Percentiles rank a stretch among this genome's conserved stretches.
Evolutionary conservation across 805 yeast genomes (phyloP).

Genomic region (Zygosaccharomyces bisporus): DNA sequence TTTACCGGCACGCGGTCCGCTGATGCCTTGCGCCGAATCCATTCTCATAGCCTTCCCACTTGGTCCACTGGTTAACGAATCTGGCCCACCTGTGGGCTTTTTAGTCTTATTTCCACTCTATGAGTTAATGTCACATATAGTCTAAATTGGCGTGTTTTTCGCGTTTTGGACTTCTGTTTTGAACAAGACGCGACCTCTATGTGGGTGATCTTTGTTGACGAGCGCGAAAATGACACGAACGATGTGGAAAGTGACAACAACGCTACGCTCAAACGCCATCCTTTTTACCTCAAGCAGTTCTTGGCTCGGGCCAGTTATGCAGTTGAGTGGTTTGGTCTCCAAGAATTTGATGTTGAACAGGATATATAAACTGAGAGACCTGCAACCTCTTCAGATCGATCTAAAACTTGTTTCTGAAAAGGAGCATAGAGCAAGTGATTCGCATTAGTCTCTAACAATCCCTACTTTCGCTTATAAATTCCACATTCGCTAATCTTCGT

Average conservation of each 20-base stretch:
- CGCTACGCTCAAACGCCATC: not conserved
- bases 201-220: slow-evolving; percentile 2
- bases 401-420: not conserved
- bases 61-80: not conserved
- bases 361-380: slow-evolving; percentile 3
- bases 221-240: slow-evolving; percentile 3
- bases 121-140: not conserved
- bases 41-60: not conserved
- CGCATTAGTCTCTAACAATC: slow-evolving; percentile 4
- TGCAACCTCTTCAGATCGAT: not conserved
- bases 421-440: slow-evolving; percentile 7
- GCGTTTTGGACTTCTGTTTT: not conserved
- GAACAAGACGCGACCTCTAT: slow-evolving; percentile 2
- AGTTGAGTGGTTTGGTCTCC: not conserved
- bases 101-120: not conserved
- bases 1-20: slow-evolving; percentile 5
- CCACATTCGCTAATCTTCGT: slow-evolving; percentile 5
- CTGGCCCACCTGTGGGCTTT: not conserved
- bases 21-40: not conserved
- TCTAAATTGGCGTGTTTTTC: not conserved
- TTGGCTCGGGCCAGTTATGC: not conserved
- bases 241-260: not conserved
- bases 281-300: not conserved
- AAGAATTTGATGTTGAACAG: not conserved
- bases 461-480: slow-evolving; percentile 7